phyloP scores from a whole-genome alignment of 2,329 filamentous ascomycete species.

The Fusarium papillatum region DNA sequence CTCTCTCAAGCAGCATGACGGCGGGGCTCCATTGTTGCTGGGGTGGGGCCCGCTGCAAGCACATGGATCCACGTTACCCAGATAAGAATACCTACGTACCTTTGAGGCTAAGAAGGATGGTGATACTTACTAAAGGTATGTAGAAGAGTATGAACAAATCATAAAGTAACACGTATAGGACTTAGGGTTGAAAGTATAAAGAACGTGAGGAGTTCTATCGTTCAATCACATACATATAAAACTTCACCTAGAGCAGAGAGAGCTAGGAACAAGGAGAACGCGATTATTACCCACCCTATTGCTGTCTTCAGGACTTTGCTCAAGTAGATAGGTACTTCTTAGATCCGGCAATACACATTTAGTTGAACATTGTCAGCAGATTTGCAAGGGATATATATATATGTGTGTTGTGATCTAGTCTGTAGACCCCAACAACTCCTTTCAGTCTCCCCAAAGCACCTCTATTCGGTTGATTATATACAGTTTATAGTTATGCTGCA shows the following conservation, averaged over 20 bases:
- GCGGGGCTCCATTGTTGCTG: not conserved
- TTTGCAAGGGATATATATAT: not conserved
- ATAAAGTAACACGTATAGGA: not conserved
- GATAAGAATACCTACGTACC: not conserved
- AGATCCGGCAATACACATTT: not conserved
- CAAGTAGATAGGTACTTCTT: not conserved
- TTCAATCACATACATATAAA: not conserved
- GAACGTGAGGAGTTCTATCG: not conserved
- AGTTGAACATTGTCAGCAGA: not conserved
- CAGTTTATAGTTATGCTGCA: conserved; percentile 4
- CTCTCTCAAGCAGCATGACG: not conserved
- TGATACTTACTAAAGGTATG: not conserved
- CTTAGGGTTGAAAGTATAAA: not conserved
- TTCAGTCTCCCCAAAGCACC: not conserved
- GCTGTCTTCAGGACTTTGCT: not conserved
- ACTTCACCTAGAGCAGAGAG: not conserved
- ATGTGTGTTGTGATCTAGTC: not conserved
- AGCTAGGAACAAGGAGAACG: not conserved
- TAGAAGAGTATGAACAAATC: not conserved
- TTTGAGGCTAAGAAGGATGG: not conserved
- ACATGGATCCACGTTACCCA: not conserved
- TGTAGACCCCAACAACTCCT: not conserved
- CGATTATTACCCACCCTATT: not conserved
- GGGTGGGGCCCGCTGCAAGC: not conserved
- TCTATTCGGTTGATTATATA: not conserved